Evolutionary conservation across 495 filamentous ascomycete genomes (phyloP), one percentile per base, ranked within the genome.

Genomic region (Talaromyces trachyspermus): DNA sequence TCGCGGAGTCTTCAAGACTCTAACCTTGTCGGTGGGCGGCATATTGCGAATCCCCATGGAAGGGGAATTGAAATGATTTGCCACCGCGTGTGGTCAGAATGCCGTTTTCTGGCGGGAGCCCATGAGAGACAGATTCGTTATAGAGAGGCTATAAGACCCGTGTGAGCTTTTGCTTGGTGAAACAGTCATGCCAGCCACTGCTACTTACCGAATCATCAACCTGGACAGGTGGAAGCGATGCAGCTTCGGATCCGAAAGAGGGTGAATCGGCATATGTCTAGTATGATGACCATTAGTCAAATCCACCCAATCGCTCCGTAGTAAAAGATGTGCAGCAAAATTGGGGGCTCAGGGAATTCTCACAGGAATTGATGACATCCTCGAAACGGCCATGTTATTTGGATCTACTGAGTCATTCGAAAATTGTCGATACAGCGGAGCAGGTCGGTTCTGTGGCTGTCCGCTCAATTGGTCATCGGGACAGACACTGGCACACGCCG

Each of bases 1-100:
- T 49, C 47, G 54, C 10, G 64, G 60, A 25, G 62, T 49, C 60
- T 75, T 65, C 47, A 70, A 56, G 45, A 68, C 50, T 49, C 61
- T 55, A 47, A 43, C 46, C 53, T 62, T 54, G 52, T 57, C 38
- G 19, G 37, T 19, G 39, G 19, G 12, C 2, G 23, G 14, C 22
- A 42, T 24, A 10, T 9, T 26, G 4, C 39, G 20, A n/a, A 42
- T 20, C 2, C 20, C 39, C 10, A 24, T 25, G 4, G 23, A 20
- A 24, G 47, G 47, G 20, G 47, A 36, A 42, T 41, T 35, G 24
- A 50, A 17, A 17, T n/a, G 29, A 15, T 46, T 18, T 33, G 17
- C 25, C 17, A n/a, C 30, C 36, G 26, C 30, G 39, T 36, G 49
- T 37, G 11, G 39, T 24, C 49, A 50, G 19, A 12, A 46, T 22